phyloP scores from a whole-genome alignment of 371 early-diverging fungal species.

The Chytridiales sp. region DNA sequence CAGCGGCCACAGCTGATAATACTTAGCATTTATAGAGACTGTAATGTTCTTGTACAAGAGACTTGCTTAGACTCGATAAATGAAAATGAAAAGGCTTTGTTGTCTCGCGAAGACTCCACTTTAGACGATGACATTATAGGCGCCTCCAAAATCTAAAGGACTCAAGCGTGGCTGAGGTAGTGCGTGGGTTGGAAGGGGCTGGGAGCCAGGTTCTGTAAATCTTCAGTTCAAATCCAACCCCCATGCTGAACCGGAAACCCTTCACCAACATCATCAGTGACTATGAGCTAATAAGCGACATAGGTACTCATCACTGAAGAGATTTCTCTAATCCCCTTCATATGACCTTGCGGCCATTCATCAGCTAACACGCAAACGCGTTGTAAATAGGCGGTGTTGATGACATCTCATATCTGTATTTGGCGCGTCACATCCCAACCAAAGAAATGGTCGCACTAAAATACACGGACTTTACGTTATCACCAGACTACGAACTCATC shows the following conservation, averaged over 20 bases:
- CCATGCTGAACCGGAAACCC: not conserved
- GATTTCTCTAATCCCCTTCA: not conserved
- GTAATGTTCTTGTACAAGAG: too few species aligned
- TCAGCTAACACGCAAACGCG: not conserved
- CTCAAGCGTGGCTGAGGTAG: too few species aligned
- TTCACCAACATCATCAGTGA: constrained; percentile 37
- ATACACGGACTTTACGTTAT: constrained; percentile 55
- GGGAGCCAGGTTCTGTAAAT: too few species aligned
- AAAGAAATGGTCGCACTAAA: constrained; percentile 47
- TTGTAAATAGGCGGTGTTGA: constrained; percentile 49
- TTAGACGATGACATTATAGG: too few species aligned
- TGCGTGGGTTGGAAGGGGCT: too few species aligned
- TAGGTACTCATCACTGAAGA: constrained; percentile 26
- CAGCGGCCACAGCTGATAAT: too few species aligned
- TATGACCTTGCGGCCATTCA: not conserved
- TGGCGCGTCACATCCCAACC: constrained; percentile 45
- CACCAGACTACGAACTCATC: constrained; percentile 51
- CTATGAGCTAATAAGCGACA: constrained; percentile 45
- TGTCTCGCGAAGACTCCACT: too few species aligned
- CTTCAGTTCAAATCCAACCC: too few species aligned
- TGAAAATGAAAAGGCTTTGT: too few species aligned
- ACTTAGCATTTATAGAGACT: too few species aligned
- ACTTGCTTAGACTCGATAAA: too few species aligned
- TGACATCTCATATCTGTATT: constrained; percentile 55
- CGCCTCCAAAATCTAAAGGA: too few species aligned